Percentiles rank a stretch among this genome's conserved stretches.
phyloP scores from a whole-genome alignment of 345 rosid species.

The Acer negundo region DNA sequence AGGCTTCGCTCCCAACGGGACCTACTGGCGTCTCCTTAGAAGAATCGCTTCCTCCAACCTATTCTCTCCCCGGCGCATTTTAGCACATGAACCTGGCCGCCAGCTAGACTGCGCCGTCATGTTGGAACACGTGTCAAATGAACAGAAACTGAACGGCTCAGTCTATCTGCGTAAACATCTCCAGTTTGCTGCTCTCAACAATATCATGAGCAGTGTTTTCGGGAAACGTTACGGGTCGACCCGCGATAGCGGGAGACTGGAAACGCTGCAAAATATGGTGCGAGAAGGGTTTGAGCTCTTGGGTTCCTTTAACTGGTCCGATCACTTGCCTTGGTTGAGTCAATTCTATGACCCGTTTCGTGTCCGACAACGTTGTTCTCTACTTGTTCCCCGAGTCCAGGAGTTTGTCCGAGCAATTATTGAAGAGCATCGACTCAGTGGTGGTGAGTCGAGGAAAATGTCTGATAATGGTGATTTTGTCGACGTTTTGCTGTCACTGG shows the following conservation, averaged over 20 bases:
- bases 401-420: conserved; percentile 55
- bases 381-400: conserved; percentile 72
- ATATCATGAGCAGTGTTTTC: conserved; percentile 87
- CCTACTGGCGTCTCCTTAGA: conserved; percentile 80
- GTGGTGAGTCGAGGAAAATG: conserved; percentile 18
- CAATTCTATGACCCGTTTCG: conserved; percentile 60
- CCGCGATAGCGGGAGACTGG: conserved; percentile 36
- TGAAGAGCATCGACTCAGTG: conserved; percentile 45
- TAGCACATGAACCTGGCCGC: conserved; percentile 64
- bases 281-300: conserved; percentile 81
- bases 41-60: conserved; percentile 77
- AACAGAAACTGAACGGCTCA: conserved; percentile 40
- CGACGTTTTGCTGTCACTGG: conserved; percentile 72
- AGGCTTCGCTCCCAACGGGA: conserved; percentile 87
- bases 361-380: conserved; percentile 59
- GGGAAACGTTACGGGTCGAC: conserved; percentile 57
- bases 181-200: conserved; percentile 74
- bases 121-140: conserved; percentile 42
- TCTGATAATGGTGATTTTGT: conserved; percentile 62
- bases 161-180: conserved; percentile 65
- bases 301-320: conserved; percentile 86
- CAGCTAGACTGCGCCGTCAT: conserved; percentile 51
- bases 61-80: conserved; percentile 65
- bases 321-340: conserved; percentile 67
- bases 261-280: conserved; percentile 59